phyloP scores from a whole-genome alignment of 768 basidiomycete genomes.

The Lentinula lateritia region DNA sequence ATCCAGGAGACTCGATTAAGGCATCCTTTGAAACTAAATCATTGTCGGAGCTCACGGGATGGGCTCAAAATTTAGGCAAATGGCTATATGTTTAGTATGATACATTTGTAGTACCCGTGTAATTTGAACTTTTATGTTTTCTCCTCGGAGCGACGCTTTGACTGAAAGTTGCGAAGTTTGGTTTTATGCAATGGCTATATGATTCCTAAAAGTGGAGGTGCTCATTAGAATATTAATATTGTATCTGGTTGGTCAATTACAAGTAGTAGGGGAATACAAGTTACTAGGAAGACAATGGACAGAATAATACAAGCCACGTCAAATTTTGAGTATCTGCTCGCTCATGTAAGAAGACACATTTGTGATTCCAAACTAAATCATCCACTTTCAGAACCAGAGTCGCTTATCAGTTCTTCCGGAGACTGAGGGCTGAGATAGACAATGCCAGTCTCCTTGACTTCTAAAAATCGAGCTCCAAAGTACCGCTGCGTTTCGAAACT shows the following conservation, averaged over 20 bases:
- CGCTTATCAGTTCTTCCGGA: conserved; percentile 24
- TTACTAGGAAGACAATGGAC: too few species aligned
- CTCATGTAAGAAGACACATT: neutral
- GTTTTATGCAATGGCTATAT: too few species aligned
- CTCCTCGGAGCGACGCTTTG: too few species aligned
- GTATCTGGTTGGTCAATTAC: too few species aligned
- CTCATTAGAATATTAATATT: too few species aligned
- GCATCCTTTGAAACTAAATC: conserved; percentile 38
- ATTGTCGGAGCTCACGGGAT: conserved; percentile 39
- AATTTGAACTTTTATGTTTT: neutral
- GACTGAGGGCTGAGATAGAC: conserved; percentile 34
- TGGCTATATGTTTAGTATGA: conserved; percentile 53
- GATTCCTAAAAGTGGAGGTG: too few species aligned
- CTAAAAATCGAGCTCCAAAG: conserved; percentile 50
- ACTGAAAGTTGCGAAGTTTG: too few species aligned
- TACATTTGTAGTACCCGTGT: neutral
- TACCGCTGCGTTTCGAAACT: conserved; percentile 67
- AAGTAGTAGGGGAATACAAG: too few species aligned
- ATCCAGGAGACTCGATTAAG: conserved; percentile 28
- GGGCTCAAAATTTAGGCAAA: conserved; percentile 48
- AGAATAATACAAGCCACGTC: too few species aligned
- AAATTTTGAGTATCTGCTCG: too few species aligned
- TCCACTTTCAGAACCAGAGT: conserved; percentile 8
- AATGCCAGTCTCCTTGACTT: conserved; percentile 45
- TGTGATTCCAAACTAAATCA: neutral